Evolutionary conservation across 2,329 filamentous ascomycete species (phyloP), one percentile per base, ranked within the genome.

Genomic region (Eurotiales sp.): DNA sequence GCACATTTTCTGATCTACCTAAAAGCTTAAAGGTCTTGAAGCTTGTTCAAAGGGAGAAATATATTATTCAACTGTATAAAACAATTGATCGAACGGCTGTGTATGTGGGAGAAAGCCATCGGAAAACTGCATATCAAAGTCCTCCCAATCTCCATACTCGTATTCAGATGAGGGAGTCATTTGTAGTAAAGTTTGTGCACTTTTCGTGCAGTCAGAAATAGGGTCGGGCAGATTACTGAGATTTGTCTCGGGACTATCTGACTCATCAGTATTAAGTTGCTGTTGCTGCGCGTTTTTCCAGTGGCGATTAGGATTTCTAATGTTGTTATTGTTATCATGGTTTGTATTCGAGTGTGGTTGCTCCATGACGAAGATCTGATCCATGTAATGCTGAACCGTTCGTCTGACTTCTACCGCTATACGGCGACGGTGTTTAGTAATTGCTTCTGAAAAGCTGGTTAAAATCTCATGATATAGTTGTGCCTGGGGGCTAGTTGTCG

Each of bases 301-400:
- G 12, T 12, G 10, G 12, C 14, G 8, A 32, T 32, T 32, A 8
- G 10, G 5, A 39, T 39, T 39, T 8, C 15, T 8, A 39, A 8
- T 8, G 10, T n/a, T 12, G 37, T 22, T 22, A n/a, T 40, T 40
- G 22, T 21, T 40, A 3, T 40, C 37, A 22, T 40, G 17, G 17
- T 40, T 22, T 10, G n/a, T 22, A 40, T 22, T 14, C 17, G 12
- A 10, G 12, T 15, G n/a, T 22, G 17, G 8, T 14, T 22, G 37
- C 12, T 40, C 37, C 37, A 40, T n/a, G 22, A 40, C 17, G 8
- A 40, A 23, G 15, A 40, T 40, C 37, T 40, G 37, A 17, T 40
- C 37, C 37, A 40, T 40, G 17, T 40, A 40, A 23, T 40, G 37
- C 37, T 40, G 37, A 19, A 40, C 37, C 11, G 37, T 40, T 40